Conservation (phyloP, 2,329 filamentous ascomycete genomes). For the Didymellaceae sp. region DNA sequence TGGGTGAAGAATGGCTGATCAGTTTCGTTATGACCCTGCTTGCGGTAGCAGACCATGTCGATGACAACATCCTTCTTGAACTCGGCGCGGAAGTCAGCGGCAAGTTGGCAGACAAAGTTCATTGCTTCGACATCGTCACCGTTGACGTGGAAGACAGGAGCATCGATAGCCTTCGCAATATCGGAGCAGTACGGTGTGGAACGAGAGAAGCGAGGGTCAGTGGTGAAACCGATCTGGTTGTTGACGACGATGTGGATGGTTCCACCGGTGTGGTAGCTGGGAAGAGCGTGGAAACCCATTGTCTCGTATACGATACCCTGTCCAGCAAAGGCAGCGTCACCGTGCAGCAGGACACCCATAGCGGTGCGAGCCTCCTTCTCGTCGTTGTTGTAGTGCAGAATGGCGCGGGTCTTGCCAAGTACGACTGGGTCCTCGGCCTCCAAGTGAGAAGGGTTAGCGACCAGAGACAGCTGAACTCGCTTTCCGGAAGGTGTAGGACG, state of each 20-base stretch:
- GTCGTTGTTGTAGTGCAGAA: slow-evolving; percentile 98
- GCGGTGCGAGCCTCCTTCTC: slow-evolving; percentile 87
- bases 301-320: slow-evolving; percentile 99
- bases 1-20: slow-evolving; percentile 99
- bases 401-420: slow-evolving; percentile 94
- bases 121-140: slow-evolving; percentile 97
- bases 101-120: slow-evolving; percentile 97
- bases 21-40: slow-evolving; percentile 99
- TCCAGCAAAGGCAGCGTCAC: slow-evolving; percentile 94
- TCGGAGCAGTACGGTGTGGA: slow-evolving; percentile 99
- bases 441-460: slow-evolving; percentile 97
- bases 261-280: slow-evolving; percentile 94
- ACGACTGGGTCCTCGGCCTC: slow-evolving; percentile 98
- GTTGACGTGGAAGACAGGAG: slow-evolving; percentile 98
- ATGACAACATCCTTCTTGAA: slow-evolving; percentile 99
- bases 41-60: slow-evolving; percentile 98
- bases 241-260: slow-evolving; percentile 98
- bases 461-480: slow-evolving; percentile 97
- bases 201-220: slow-evolving; percentile 93
- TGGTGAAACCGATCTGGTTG: slow-evolving; percentile 99
- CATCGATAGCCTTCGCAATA: slow-evolving; percentile 98
- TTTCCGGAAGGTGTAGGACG: slow-evolving; percentile 97
- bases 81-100: slow-evolving; percentile 96
- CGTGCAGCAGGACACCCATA: slow-evolving; percentile 95
- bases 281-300: slow-evolving; percentile 94